Evolutionary conservation across 2,329 filamentous ascomycete species (phyloP), one percentile per base, ranked within the genome.

Genomic region (Colletotrichum sp.): DNA sequence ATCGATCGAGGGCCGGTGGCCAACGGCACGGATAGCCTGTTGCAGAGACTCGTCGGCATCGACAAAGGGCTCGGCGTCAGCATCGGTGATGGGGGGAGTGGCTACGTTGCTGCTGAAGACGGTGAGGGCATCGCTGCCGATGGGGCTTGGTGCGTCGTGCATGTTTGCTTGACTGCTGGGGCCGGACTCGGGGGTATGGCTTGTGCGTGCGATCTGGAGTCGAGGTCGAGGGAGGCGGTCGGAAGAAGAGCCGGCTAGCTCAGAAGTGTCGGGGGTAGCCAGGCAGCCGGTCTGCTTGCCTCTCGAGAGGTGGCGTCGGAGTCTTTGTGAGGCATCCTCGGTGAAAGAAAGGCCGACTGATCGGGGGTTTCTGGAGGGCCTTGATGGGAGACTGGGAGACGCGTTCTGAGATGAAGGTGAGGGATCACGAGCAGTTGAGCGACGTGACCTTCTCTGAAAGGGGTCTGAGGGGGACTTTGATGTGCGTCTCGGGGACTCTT

Each of bases 71-170:
- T 94, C 93, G 13, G 92, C 84, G 77, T 96, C 94, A 26, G 92
- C 91, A 78, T 96, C 95, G 10, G 92, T 93, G 78, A 95, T 92
- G 8, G 94, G 94, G 34, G 95, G 94, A 12, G 95, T 95, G 68
- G 94, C 93, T 66, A 93, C 92, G 76, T 89, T 92, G 81, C 88
- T 90, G 79, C 89, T 90, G 80, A 94, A 93, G 39, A 91, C 87
- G 13, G 91, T 92, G 72, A 91, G 89, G 4, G 89, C 86, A 72
- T 92, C 89, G 80, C 89, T 91, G 32, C 85, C 88, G 0, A 87
- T 85, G 5, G 89, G 90, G 78, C 91, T 92, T 30, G 85, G 83
- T 5, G 67, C 72, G 10, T 71, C 72, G 34, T 55, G 75, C 39
- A 63, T n/a, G 36, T 57, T 75, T 26, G 83, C 82, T 74, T 87